A percentile compares a stretch with the other conserved stretches of the same genome.
Conservation (phyloP, 2,329 filamentous ascomycete species). For the Penicillium hesseltinei region DNA sequence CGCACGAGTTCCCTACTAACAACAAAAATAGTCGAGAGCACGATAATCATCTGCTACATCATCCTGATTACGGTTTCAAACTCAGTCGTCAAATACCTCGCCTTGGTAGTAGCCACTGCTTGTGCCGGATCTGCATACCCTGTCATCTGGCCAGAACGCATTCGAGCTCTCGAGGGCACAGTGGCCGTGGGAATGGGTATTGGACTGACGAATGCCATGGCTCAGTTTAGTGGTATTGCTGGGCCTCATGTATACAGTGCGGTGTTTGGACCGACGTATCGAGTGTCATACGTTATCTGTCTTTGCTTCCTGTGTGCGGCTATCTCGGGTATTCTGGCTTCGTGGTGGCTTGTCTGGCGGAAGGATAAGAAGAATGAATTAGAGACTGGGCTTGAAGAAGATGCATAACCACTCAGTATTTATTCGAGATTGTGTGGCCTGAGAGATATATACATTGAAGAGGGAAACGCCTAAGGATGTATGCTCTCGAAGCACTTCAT, state of each 20-base stretch:
- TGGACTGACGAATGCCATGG: constrained; percentile 45
- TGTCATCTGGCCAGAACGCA: constrained; percentile 47
- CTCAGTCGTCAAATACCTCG: constrained; percentile 38
- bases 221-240: constrained; percentile 44
- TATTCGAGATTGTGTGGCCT: background rate
- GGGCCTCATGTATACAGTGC: constrained; percentile 45
- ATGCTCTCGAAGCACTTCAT: too few relatives aligned
- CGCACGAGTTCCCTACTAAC: constrained; percentile 8
- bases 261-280: constrained; percentile 42
- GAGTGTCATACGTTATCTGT: constrained; percentile 39
- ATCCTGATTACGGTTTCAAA: constrained; percentile 38
- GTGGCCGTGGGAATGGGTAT: constrained; percentile 44
- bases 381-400: background rate
- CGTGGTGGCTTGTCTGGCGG: constrained; percentile 28
- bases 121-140: constrained; percentile 45
- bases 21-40: constrained; percentile 30
- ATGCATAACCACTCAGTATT: background rate
- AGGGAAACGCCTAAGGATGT: too few relatives aligned
- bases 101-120: constrained; percentile 35
- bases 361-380: constrained; percentile 13
- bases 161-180: constrained; percentile 43
- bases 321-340: constrained; percentile 27
- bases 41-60: constrained; percentile 43
- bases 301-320: constrained; percentile 31
- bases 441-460: background rate